Percentiles rank a stretch among this genome's conserved stretches.
These are phyloP conservation scores for Vaccinium myrtillus DNA, from an alignment of 148 eudicot species.

Conservation along the genomic window DNA sequence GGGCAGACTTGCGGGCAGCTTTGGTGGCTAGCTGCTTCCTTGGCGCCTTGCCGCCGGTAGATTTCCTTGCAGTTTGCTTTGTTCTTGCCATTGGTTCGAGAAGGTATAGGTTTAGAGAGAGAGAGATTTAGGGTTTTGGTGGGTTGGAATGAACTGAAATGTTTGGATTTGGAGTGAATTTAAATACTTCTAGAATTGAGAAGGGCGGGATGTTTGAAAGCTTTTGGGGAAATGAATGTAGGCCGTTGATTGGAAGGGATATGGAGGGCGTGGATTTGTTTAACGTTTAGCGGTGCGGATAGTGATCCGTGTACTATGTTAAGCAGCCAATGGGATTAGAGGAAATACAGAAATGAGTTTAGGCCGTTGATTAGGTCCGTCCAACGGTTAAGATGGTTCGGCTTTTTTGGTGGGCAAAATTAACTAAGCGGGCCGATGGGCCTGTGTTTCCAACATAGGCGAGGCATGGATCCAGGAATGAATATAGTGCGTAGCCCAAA, in stretches of 20 bases:
- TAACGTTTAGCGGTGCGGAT: neutral
- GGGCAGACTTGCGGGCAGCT: neutral
- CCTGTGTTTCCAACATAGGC: no score
- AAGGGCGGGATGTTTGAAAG: neutral
- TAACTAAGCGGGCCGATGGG: no score
- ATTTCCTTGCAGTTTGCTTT: neutral
- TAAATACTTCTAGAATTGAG: neutral
- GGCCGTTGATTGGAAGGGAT: neutral
- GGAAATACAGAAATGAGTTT: neutral
- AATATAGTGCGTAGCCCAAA: no score
- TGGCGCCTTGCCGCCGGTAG: slow-evolving; percentile 2
- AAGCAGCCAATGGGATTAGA: neutral
- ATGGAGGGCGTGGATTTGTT: neutral
- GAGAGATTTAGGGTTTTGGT: neutral
- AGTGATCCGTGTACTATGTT: neutral
- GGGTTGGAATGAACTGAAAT: neutral
- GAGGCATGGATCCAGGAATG: no score
- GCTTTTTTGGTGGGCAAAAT: no score
- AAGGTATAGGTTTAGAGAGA: no score
- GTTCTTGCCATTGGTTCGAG: neutral
- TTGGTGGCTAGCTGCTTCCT: slow-evolving; percentile 8
- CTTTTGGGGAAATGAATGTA: neutral
- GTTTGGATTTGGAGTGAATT: neutral
- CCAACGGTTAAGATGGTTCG: no score
- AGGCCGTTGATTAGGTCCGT: no score